Evolutionary conservation across 305 asterid species (phyloP).

Genomic region (Salvia sclarea): DNA sequence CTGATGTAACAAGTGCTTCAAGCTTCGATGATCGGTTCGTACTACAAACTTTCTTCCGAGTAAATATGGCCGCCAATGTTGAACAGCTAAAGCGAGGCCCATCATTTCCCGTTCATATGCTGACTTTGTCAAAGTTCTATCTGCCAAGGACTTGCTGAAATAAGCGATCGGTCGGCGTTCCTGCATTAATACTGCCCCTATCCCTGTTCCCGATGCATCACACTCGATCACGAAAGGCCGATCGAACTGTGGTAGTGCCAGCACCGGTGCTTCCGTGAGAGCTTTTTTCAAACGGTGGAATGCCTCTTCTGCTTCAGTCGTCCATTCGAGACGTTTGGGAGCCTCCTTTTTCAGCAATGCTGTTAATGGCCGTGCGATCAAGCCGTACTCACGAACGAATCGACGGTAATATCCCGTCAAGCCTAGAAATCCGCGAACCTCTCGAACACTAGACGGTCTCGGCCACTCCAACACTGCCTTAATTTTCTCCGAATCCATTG

Average conservation of each 20-base stretch:
- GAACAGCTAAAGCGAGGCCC: background rate
- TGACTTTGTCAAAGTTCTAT: background rate
- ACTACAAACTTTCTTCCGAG: background rate
- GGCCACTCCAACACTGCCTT: background rate
- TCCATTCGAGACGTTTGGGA: background rate
- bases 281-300: background rate
- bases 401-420: background rate
- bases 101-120: background rate
- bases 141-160: background rate
- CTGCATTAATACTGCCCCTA: background rate
- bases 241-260: background rate
- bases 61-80: background rate
- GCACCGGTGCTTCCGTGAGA: background rate
- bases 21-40: background rate
- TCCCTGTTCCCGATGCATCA: background rate
- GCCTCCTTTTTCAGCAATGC: background rate
- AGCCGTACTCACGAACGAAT: background rate
- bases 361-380: background rate
- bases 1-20: background rate
- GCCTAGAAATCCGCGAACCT: background rate
- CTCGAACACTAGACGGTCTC: background rate
- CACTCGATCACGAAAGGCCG: too few species aligned
- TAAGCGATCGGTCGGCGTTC: background rate
- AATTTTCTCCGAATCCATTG: background rate
- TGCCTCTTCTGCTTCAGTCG: background rate